Evolutionary conservation across 2,329 filamentous ascomycete species (phyloP), one percentile per base, ranked within the genome.

Genomic region (Saccharata proteae): DNA sequence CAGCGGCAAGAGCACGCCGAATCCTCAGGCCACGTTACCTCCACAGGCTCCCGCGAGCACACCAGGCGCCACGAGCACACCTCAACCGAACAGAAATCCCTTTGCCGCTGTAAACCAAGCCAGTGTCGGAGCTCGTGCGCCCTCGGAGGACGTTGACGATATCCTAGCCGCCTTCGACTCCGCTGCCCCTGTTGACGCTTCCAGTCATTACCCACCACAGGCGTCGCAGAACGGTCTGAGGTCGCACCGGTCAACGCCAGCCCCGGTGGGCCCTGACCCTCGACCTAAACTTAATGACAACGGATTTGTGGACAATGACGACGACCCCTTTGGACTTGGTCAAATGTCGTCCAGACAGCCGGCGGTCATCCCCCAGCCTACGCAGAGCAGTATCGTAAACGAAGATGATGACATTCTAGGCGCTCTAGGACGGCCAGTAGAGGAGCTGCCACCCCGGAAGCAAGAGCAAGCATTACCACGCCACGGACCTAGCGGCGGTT

Each of bases 321-420:
- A 93, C 48, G 84, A 93, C 48, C 83, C 85, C 2, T 94, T 96
- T 51, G 88, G 83, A 1, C 61, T 94, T 20, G 77, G 67, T 37
- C 64, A 78, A 40, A 52, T 84, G 46, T 18, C 33, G 3, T 70
- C 71, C 40, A 57, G 48, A 57, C 59, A 43, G 32, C 34, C 44
- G 4, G 36, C 45, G 7, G 37, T 47, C 10, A 32, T 41, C 13
- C 39, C 45, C 16, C 46, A 45, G 22, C 41, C 45, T 17, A 27
- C 40, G 7, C 10, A 9, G 10, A 11, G 21, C 13, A n/a, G n/a
- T n/a, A n/a, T n/a, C n/a, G n/a, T n/a, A n/a, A 16, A 10, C 6
- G 37, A 41, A 13, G 77, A 84, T 26, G 72, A 74, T 40, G 70
- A 78, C 52, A 72, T 78, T 36, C 57, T 78, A 13, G 74, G 74